Evolutionary conservation across 257 asterid species (phyloP).

Genomic region (Nicotiana tomentosiformis): DNA sequence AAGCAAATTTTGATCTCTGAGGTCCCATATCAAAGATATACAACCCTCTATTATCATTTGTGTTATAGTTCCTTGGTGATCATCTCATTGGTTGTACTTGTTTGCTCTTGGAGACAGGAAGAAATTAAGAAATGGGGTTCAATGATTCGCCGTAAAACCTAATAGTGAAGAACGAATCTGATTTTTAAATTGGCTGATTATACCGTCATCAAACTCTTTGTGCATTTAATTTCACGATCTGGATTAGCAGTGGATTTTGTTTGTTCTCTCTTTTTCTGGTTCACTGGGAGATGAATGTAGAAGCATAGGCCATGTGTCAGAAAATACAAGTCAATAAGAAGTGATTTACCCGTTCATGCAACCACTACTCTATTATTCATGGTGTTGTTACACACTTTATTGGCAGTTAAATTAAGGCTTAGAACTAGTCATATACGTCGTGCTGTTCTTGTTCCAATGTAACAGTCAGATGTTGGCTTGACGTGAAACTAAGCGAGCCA

Average conservation of each 20-base stretch:
- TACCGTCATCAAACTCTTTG: not conserved
- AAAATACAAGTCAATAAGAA: not conserved
- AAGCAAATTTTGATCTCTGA: not conserved
- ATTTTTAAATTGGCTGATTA: not conserved
- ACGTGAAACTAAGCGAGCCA: not conserved
- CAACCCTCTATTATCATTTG: not conserved
- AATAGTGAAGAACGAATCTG: not conserved
- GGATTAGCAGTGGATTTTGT: not conserved
- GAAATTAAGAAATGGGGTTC: not conserved
- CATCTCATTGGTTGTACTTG: not conserved
- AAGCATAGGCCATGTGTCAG: not conserved
- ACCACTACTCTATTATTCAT: not conserved
- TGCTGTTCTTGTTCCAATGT: not conserved
- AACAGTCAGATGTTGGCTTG: not conserved
- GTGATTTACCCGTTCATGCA: not conserved
- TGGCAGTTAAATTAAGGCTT: not conserved
- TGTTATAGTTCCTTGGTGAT: not conserved
- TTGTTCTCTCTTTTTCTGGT: not conserved
- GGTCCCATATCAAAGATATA: not conserved
- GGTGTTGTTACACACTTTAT: conserved; percentile 1
- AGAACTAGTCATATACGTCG: not conserved
- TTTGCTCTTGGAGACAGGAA: not conserved
- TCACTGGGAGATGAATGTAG: not conserved
- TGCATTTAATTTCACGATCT: not conserved
- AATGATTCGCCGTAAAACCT: not conserved